Conservation (phyloP, 495 filamentous ascomycete species). For the Patellaria atrata region DNA sequence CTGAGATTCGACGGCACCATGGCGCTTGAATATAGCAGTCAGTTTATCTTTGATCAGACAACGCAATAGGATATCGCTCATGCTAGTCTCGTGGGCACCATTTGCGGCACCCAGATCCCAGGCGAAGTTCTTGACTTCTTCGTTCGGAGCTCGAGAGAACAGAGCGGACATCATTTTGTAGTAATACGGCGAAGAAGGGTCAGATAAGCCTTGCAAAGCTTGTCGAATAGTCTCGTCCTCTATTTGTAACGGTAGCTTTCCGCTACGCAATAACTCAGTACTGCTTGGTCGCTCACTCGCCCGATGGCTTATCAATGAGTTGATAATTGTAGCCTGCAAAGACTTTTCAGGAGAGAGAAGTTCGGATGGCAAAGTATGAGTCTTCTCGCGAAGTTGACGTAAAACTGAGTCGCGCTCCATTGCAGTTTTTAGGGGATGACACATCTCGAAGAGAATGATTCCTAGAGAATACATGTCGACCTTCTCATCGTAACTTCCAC, state of each 20-base stretch:
- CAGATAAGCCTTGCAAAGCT: slow-evolving; percentile 64
- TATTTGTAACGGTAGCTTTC: slow-evolving; percentile 75
- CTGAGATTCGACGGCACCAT: slow-evolving; percentile 74
- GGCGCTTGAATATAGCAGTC: slow-evolving; percentile 68
- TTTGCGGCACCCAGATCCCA: slow-evolving; percentile 57
- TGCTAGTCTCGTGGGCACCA: slow-evolving; percentile 32
- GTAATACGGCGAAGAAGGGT: slow-evolving; percentile 76
- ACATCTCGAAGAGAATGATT: slow-evolving; percentile 98
- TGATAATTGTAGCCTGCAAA: slow-evolving; percentile 60
- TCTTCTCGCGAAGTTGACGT: slow-evolving; percentile 49
- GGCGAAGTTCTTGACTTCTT: slow-evolving; percentile 67
- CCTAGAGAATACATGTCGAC: slow-evolving; percentile 98
- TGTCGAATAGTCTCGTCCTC: slow-evolving; percentile 81
- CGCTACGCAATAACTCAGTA: slow-evolving; percentile 69
- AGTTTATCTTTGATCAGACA: slow-evolving; percentile 63
- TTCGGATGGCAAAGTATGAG: slow-evolving; percentile 53
- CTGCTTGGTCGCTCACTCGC: slow-evolving; percentile 76
- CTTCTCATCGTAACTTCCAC: slow-evolving; percentile 74
- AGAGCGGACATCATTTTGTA: slow-evolving; percentile 73
- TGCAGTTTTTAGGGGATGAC: slow-evolving; percentile 58
- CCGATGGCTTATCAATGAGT: slow-evolving; percentile 64
- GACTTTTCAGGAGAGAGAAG: slow-evolving; percentile 64
- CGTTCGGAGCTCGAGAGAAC: slow-evolving; percentile 54
- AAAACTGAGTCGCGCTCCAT: slow-evolving; percentile 82
- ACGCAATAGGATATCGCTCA: slow-evolving; percentile 56